These are phyloP conservation scores for Lathyrus tuberosus DNA, from an alignment of 306 rosid species.

Conservation along the genomic window DNA sequence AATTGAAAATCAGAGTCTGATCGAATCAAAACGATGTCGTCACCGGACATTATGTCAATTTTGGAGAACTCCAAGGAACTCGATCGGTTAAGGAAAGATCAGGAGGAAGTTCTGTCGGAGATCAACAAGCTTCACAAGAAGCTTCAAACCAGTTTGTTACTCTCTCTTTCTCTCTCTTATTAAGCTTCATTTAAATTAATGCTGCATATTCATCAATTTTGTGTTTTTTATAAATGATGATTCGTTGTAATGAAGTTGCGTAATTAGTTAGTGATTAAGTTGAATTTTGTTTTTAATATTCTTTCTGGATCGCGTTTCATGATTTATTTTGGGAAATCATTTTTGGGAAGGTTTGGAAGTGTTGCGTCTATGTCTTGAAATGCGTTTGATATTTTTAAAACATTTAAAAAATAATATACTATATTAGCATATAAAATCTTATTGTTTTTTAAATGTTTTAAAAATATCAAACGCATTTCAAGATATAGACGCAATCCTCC, in stretches of 20 bases:
- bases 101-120: slow-evolving; percentile 68
- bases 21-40: slow-evolving; percentile 58
- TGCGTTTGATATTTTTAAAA: too few species aligned
- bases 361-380: too few species aligned
- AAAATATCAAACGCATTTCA: too few species aligned
- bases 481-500: too few species aligned
- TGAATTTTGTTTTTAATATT: neutral
- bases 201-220: slow-evolving; percentile 7
- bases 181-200: neutral
- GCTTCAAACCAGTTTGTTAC: slow-evolving; percentile 67
- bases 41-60: slow-evolving; percentile 71
- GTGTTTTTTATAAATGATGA: neutral
- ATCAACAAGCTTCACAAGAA: slow-evolving; percentile 95
- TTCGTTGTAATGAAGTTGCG: slow-evolving; percentile 14
- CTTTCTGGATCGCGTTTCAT: neutral
- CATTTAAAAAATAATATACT: too few species aligned
- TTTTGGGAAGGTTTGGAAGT: too few species aligned
- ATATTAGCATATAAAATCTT: too few species aligned
- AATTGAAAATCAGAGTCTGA: neutral
- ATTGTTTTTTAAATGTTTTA: too few species aligned
- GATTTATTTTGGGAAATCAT: neutral
- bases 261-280: slow-evolving; percentile 19
- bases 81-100: slow-evolving; percentile 87
- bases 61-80: slow-evolving; percentile 81
- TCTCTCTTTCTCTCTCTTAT: neutral